phyloP scores from a whole-genome alignment of 495 filamentous ascomycete genomes.

The Venustampulla echinocandica region DNA sequence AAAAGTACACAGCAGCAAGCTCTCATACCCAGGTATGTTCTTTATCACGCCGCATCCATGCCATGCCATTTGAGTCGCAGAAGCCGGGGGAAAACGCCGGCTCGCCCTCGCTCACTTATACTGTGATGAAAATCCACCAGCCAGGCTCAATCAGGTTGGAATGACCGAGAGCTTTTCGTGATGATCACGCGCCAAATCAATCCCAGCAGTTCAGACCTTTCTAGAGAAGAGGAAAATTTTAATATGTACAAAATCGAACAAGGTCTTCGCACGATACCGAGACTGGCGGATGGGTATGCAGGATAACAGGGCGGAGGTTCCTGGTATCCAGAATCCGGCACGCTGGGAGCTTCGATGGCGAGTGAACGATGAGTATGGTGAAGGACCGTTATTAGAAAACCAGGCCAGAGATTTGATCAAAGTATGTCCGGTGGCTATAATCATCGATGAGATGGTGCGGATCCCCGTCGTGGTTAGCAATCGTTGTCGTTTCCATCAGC shows the following conservation, averaged over 20 bases:
- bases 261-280: not conserved
- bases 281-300: not conserved
- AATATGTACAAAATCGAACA: conserved; percentile 1
- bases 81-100: too few relatives aligned
- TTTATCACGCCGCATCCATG: too few relatives aligned
- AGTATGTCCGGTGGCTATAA: not conserved
- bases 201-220: too few relatives aligned
- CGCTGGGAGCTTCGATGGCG: not conserved
- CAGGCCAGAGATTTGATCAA: not conserved
- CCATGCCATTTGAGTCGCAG: too few relatives aligned
- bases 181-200: too few relatives aligned
- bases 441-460: not conserved
- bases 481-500: not conserved
- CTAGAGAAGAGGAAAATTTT: not conserved
- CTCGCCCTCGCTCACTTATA: too few relatives aligned
- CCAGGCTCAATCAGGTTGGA: too few relatives aligned
- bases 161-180: too few relatives aligned
- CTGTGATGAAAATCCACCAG: too few relatives aligned
- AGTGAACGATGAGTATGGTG: not conserved
- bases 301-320: not conserved
- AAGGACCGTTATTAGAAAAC: not conserved
- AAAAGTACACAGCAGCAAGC: conserved; percentile 2
- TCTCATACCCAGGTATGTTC: too few relatives aligned
- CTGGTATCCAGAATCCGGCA: not conserved
- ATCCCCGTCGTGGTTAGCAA: not conserved